phyloP scores from a whole-genome alignment of 1,284 basidiomycete genomes.

The Malassezia caprae region DNA sequence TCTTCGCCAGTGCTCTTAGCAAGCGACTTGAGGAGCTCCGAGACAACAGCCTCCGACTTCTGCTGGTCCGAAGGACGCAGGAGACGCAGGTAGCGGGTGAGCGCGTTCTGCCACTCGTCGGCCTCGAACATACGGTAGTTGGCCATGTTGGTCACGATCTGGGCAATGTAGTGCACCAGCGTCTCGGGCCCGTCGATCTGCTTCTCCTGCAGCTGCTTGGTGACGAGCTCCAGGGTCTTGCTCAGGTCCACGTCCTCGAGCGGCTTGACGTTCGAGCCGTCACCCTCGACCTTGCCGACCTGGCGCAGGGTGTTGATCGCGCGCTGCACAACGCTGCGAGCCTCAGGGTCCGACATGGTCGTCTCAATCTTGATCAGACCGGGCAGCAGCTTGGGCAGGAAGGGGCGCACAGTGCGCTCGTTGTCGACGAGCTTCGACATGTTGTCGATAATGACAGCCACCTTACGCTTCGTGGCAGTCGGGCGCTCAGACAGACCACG shows the following conservation, averaged over 20 bases:
- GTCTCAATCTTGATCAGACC: constrained; percentile 48
- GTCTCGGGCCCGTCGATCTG: constrained; percentile 28
- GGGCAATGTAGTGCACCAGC: constrained; percentile 37
- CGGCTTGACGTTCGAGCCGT: constrained; percentile 46
- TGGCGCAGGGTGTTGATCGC: constrained; percentile 46
- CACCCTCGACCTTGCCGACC: constrained; percentile 44
- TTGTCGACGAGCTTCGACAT: constrained; percentile 49
- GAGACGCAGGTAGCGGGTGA: constrained; percentile 43
- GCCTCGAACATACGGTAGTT: constrained; percentile 47
- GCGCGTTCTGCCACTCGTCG: constrained; percentile 44
- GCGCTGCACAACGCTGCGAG: constrained; percentile 44
- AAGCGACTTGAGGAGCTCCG: constrained; percentile 33
- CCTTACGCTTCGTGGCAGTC: constrained; percentile 48
- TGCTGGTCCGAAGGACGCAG: constrained; percentile 39
- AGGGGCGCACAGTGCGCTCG: constrained; percentile 48
- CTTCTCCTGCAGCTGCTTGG: constrained; percentile 33
- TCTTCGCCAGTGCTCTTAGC: constrained; percentile 45
- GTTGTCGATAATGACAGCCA: constrained; percentile 49
- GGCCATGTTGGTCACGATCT: constrained; percentile 44
- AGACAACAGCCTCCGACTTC: constrained; percentile 32
- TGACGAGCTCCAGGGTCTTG: constrained; percentile 30
- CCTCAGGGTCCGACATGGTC: constrained; percentile 47
- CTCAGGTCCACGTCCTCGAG: constrained; percentile 41
- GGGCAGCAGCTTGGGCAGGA: constrained; percentile 47
- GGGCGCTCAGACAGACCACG: constrained; percentile 64